Evolutionary conservation across 1,139 yeast genomes (phyloP).

Genomic region (Lodderomyces pseudojiufengensis): DNA sequence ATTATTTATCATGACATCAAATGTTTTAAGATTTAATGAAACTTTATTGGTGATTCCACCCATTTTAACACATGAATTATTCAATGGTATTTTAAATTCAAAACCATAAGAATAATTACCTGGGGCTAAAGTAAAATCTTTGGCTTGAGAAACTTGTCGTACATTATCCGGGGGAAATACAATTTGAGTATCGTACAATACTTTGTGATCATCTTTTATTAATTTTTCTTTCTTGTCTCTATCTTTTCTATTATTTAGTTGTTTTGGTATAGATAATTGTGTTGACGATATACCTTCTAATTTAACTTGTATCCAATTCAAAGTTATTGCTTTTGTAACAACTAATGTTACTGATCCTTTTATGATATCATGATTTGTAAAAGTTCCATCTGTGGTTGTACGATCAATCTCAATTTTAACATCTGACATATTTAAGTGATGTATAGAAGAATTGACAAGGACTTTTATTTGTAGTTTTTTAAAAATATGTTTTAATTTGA

Average conservation of each 20-base stretch:
- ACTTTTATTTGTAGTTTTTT: too few species aligned
- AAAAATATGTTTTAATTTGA: too few species aligned
- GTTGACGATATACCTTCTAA: conserved; percentile 54
- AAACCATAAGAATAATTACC: conserved; percentile 61
- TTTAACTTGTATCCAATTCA: conserved; percentile 54
- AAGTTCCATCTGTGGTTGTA: conserved; percentile 38
- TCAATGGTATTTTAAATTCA: conserved; percentile 50
- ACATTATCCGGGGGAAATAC: conserved; percentile 63
- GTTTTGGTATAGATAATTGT: conserved; percentile 27
- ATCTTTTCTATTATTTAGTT: conserved; percentile 14
- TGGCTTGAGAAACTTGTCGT: conserved; percentile 42
- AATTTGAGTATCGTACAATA: conserved; percentile 51
- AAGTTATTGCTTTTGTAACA: conserved; percentile 44
- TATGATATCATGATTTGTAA: conserved; percentile 50
- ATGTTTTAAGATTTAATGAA: conserved; percentile 28
- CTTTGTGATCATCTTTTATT: conserved; percentile 48
- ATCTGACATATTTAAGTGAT: conserved; percentile 18
- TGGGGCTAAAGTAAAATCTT: conserved; percentile 57
- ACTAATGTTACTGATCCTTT: conserved; percentile 45
- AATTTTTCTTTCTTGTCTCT: conserved; percentile 19
- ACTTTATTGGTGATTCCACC: conserved; percentile 42
- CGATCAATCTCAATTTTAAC: conserved; percentile 38
- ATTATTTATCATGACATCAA: conserved; percentile 33
- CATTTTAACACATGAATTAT: conserved; percentile 44
- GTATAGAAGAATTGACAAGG: too few species aligned